These are phyloP conservation scores for Lactarius vividus DNA, from an alignment of 768 basidiomycete species.

Conservation along the genomic window DNA sequence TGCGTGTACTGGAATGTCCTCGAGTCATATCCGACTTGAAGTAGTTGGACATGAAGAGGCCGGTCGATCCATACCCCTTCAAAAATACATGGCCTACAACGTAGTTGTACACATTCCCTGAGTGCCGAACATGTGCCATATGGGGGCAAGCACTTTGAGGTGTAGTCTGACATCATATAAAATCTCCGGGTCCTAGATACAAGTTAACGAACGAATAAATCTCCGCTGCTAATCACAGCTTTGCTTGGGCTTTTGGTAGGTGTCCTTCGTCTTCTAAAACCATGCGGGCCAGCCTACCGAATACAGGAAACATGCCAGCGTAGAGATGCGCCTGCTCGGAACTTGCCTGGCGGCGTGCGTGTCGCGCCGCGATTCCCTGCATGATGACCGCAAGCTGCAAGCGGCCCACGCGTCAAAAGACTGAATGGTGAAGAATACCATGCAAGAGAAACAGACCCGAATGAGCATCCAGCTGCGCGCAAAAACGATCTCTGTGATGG, in stretches of 20 bases:
- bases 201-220: not conserved
- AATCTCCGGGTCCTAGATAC: too few species aligned
- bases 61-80: too few species aligned
- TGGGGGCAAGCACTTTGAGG: not conserved
- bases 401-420: constrained; percentile 20
- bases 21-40: not conserved
- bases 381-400: constrained; percentile 71
- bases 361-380: constrained; percentile 88
- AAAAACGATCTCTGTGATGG: constrained; percentile 75
- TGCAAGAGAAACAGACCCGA: constrained; percentile 47
- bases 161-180: too few species aligned
- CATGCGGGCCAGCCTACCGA: constrained; percentile 61
- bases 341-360: constrained; percentile 83
- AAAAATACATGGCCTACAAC: too few species aligned
- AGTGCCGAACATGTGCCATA: not conserved
- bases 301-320: constrained; percentile 48
- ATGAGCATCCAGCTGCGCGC: constrained; percentile 86
- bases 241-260: constrained; percentile 31
- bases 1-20: not conserved
- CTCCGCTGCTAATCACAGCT: constrained; percentile 29
- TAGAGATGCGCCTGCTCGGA: constrained; percentile 68
- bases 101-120: not conserved
- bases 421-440: constrained; percentile 3
- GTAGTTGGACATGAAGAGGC: too few species aligned
- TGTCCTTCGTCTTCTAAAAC: constrained; percentile 56